Base-by-base conservation (phyloP, 2,329 filamentous ascomycete genomes). In the Ramularia endophylla region DNA sequence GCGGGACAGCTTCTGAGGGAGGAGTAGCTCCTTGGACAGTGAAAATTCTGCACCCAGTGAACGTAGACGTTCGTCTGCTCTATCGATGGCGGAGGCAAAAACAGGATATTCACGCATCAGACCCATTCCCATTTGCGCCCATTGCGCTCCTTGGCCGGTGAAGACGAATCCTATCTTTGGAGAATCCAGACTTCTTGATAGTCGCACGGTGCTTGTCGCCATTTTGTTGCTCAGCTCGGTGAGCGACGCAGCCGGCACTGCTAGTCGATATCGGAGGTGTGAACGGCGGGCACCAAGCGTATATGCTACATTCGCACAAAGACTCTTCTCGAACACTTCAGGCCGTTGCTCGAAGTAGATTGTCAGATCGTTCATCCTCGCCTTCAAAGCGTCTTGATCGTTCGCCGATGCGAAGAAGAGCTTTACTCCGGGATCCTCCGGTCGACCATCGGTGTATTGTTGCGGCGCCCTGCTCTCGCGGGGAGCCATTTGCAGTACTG, bases 61-160 rank as follows among this genome's bases (percentile, higher is more conserved):
- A 5, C 12, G n/a, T 5, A 45, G 27, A 27, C 17, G 22, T n/a
- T 16, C 15, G 11, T 22, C 27, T 13, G 36, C 27, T 13, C 15
- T 22, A 3, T 32, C 20, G 9, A 47, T 31, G 17, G 27, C 13
- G 12, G 25, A 3, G 4, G 27, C 15, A 22, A 50, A 47, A 3
- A 37, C 27, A 15, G 40, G 40, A 30, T 43, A 46, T 13, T 12
- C 17, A 8, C 58, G 34, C 11, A 64, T 47, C 13, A 55, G 44
- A 16, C 33, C 40, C 13, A 5, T 22, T 3, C 43, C 50, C 50
- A 55, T 53, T 11, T 17, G 16, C 7, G 42, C 19, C 46, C 44
- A 55, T 35, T 53, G 50, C 8, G 52, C 46, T 29, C 52, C 52
- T 33, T 55, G 52, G 2, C 52, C 50, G 17, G 45, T 53, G 36